A percentile compares a stretch with the other conserved stretches of the same genome.
These are phyloP conservation scores for Candida gigantensis DNA, from an alignment of 1,139 yeast species.

Conservation along the genomic window DNA sequence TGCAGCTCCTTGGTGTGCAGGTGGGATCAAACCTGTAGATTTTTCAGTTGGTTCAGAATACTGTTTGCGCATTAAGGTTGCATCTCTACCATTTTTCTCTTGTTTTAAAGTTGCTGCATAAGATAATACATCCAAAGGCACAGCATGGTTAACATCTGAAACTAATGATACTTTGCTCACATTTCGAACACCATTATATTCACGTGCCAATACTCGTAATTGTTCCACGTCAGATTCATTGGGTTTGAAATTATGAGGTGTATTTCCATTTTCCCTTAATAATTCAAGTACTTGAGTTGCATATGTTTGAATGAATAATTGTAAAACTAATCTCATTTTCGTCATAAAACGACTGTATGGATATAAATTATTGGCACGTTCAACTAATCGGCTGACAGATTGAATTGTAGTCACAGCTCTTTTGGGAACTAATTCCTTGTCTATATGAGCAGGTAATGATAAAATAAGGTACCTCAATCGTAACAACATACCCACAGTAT, in stretches of 20 bases:
- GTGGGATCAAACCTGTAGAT: too few species aligned
- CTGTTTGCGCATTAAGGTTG: conserved; percentile 4
- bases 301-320: conserved; percentile 61
- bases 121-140: conserved; percentile 38
- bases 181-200: conserved; percentile 6
- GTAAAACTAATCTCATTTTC: conserved; percentile 55
- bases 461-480: conserved; percentile 58
- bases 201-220: conserved; percentile 18
- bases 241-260: conserved; percentile 26
- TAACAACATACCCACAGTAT: conserved; percentile 66
- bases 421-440: conserved; percentile 50
- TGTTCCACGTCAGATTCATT: conserved; percentile 16
- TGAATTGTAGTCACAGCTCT: conserved; percentile 47
- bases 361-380: conserved; percentile 34
- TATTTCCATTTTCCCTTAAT: conserved; percentile 27
- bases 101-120: conserved; percentile 35
- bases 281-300: conserved; percentile 50
- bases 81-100: conserved; percentile 3
- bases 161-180: conserved; percentile 7
- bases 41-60: too few species aligned
- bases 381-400: conserved; percentile 41
- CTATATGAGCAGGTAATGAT: conserved; percentile 54
- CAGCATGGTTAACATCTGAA: conserved; percentile 10
- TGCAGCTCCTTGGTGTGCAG: too few species aligned
- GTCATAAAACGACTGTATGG: conserved; percentile 53